A percentile compares a stretch with the other conserved stretches of the same genome.
These are phyloP conservation scores for Mycena capillaripes DNA, from an alignment of 768 basidiomycete species.

Conservation along the genomic window DNA sequence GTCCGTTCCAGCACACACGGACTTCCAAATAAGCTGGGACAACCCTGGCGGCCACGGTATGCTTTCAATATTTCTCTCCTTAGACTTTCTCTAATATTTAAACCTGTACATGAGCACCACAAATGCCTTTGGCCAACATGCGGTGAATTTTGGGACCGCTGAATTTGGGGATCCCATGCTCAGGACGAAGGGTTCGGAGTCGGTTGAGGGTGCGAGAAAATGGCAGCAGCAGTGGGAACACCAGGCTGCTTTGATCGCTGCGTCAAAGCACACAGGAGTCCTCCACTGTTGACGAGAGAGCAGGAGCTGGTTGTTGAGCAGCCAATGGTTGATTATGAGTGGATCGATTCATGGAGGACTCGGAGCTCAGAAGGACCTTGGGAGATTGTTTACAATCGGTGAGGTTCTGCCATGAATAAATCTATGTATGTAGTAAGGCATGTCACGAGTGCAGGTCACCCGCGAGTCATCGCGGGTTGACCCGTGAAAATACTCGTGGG, in stretches of 20 bases:
- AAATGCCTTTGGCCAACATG: slow-evolving; percentile 18
- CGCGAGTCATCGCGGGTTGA: too few species aligned
- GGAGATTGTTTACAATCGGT: too few species aligned
- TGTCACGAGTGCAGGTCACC: too few species aligned
- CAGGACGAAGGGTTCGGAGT: slow-evolving; percentile 15
- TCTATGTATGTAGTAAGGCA: too few species aligned
- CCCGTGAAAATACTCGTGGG: too few species aligned
- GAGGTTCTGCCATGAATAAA: too few species aligned
- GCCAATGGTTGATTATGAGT: slow-evolving; percentile 27
- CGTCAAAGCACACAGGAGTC: slow-evolving; percentile 16
- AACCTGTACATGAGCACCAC: slow-evolving; percentile 16
- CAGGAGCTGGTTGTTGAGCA: slow-evolving; percentile 20
- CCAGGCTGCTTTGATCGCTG: slow-evolving; percentile 4
- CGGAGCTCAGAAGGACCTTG: too few species aligned
- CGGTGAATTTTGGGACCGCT: slow-evolving; percentile 24
- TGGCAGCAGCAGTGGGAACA: slow-evolving; percentile 10
- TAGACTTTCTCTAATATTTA: background rate
- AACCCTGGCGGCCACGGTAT: slow-evolving; percentile 24
- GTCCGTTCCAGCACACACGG: slow-evolving; percentile 24
- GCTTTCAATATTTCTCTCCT: background rate
- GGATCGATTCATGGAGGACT: slow-evolving; percentile 24
- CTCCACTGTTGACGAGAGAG: slow-evolving; percentile 23
- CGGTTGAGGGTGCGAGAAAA: background rate
- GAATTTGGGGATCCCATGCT: slow-evolving; percentile 22
- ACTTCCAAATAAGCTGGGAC: slow-evolving; percentile 26